These are phyloP conservation scores for Penicillium aurantiogriseum DNA, from an alignment of 2,329 filamentous ascomycete species.

Conservation along the genomic window DNA sequence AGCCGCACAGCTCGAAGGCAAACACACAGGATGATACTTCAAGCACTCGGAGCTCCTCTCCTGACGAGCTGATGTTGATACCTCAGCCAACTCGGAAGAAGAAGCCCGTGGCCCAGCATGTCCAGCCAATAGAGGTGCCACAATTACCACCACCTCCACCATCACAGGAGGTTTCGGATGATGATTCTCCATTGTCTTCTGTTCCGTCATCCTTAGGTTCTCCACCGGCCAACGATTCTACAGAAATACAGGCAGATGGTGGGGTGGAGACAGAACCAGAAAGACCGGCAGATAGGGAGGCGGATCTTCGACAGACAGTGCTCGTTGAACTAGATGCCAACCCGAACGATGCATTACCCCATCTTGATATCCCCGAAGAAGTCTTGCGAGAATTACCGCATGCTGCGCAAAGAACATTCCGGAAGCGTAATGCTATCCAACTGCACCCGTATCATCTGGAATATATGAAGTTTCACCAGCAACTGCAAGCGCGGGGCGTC, in stretches of 20 bases:
- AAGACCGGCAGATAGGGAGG: background rate
- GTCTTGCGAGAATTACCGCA: constrained; percentile 27
- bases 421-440: constrained; percentile 50
- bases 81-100: constrained; percentile 19
- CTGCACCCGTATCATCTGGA: constrained; percentile 50
- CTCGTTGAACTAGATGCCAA: constrained; percentile 2
- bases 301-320: background rate
- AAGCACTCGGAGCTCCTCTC: constrained; percentile 31
- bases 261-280: background rate
- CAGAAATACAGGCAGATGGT: background rate
- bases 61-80: constrained; percentile 39
- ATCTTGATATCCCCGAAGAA: constrained; percentile 30
- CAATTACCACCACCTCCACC: background rate
- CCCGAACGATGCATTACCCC: constrained; percentile 18
- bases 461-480: constrained; percentile 44
- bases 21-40: background rate
- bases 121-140: constrained; percentile 1
- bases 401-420: constrained; percentile 36
- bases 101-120: constrained; percentile 3
- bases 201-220: constrained; percentile 33
- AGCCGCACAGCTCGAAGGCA: background rate
- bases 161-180: constrained; percentile 12
- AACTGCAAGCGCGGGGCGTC: constrained; percentile 43
- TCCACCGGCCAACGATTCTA: background rate
- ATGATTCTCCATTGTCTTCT: constrained; percentile 40